Evolutionary conservation across 208 protist species (phyloP).

Genomic region (Angomonas deanei): DNA sequence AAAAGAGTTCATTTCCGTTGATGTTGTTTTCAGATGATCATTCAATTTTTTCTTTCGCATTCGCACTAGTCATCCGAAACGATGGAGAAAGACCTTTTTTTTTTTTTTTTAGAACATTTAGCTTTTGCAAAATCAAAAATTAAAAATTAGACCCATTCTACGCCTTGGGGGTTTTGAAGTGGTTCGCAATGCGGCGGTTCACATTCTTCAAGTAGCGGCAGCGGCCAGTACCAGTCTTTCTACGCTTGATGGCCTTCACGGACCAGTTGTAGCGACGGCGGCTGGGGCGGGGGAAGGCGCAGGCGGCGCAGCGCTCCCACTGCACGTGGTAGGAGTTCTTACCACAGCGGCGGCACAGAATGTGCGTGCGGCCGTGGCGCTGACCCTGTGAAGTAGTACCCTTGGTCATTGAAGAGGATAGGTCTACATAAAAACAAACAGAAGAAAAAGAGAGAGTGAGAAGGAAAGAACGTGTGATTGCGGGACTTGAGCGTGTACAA

Average conservation of each 20-base stretch:
- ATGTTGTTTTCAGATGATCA: constrained; percentile 1
- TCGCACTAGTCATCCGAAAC: too few relatives aligned
- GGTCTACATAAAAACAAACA: constrained; percentile 5
- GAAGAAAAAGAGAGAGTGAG: constrained; percentile 4
- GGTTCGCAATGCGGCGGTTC: constrained; percentile 95
- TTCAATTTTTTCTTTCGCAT: too few relatives aligned
- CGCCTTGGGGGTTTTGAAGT: constrained; percentile 93
- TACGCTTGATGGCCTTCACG: constrained; percentile 97
- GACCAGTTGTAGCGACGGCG: constrained; percentile 97
- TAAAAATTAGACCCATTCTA: constrained; percentile 1
- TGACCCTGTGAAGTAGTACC: constrained; percentile 89
- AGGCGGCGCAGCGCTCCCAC: constrained; percentile 97
- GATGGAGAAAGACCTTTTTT: background rate
- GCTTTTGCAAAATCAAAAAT: constrained; percentile 1
- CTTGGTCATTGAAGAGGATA: constrained; percentile 62
- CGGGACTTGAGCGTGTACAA: background rate
- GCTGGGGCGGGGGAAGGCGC: constrained; percentile 96
- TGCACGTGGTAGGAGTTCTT: constrained; percentile 96
- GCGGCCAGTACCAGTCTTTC: constrained; percentile 98
- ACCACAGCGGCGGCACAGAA: constrained; percentile 97
- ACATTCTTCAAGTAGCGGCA: constrained; percentile 97
- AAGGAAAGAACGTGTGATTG: background rate
- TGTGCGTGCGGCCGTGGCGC: constrained; percentile 94
- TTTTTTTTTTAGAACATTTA: background rate
- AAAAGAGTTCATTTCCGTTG: background rate